phyloP scores from a whole-genome alignment of 169 alveolate genomes.

The Plasmodium yoelii region DNA sequence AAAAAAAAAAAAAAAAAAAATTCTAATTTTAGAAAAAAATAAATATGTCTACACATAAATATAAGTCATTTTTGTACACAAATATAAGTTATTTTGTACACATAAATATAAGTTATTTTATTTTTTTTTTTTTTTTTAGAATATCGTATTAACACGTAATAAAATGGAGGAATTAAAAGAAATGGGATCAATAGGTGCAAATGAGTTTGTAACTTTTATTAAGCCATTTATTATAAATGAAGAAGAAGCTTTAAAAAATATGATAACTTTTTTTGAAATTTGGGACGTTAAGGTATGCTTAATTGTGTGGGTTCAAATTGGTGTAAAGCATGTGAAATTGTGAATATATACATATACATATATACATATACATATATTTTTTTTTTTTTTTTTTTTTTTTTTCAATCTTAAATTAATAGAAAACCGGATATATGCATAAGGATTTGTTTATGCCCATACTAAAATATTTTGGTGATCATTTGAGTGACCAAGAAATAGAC shows the following conservation, averaged over 20 bases:
- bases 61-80: no score
- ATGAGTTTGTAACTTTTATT: slow-evolving; percentile 31
- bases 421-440: slow-evolving; percentile 73
- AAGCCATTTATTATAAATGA: slow-evolving; percentile 42
- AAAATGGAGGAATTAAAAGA: slow-evolving; percentile 31
- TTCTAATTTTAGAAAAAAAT: no score
- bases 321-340: neutral
- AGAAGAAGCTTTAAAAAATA: slow-evolving; percentile 69
- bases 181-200: slow-evolving; percentile 21
- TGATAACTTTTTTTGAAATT: slow-evolving; percentile 68
- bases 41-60: neutral
- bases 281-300: slow-evolving; percentile 63
- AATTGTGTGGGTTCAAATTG: neutral
- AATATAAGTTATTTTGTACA: neutral
- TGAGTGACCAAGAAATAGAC: slow-evolving; percentile 42
- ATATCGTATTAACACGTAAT: slow-evolving; percentile 45
- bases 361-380: slow-evolving; percentile 7
- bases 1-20: neutral
- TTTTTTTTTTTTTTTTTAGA: slow-evolving; percentile 5
- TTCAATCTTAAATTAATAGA: slow-evolving; percentile 14
- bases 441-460: slow-evolving; percentile 36
- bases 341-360: neutral
- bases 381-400: neutral
- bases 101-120: neutral
- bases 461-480: slow-evolving; percentile 53